Evolutionary conservation across 1,139 yeast genomes (phyloP).

Genomic region (Wickerhamomyces sp.): DNA sequence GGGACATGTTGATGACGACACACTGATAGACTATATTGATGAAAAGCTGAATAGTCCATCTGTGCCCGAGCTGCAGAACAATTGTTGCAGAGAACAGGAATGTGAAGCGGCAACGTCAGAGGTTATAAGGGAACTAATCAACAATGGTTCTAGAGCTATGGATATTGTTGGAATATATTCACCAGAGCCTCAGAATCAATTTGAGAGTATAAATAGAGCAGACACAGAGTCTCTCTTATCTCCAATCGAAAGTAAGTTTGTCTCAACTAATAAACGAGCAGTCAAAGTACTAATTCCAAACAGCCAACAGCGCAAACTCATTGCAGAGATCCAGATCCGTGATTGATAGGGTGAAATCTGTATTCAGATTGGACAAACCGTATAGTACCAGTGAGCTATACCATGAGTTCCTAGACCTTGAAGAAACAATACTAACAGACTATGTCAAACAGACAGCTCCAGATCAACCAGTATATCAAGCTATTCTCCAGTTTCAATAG

Average conservation of each 20-base stretch:
- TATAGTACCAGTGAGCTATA: background rate
- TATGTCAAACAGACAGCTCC: background rate
- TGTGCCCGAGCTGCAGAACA: background rate
- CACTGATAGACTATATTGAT: background rate
- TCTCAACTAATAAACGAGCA: too few relatives aligned
- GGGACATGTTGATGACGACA: background rate
- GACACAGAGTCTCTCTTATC: background rate
- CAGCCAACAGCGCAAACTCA: background rate
- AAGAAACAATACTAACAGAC: background rate
- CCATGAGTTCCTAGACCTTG: background rate
- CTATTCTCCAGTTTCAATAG: slow-evolving; percentile 19
- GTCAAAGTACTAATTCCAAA: background rate
- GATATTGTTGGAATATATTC: slow-evolving; percentile 2
- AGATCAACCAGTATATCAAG: slow-evolving; percentile 15
- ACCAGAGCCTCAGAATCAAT: background rate
- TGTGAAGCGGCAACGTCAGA: background rate
- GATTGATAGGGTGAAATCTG: slow-evolving; percentile 9
- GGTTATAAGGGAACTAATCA: background rate
- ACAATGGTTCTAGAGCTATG: background rate
- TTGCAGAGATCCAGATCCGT: slow-evolving; percentile 9
- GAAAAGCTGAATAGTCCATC: too few relatives aligned
- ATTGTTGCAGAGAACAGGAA: too few relatives aligned
- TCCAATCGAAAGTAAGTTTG: slow-evolving; percentile 1
- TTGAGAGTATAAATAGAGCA: background rate
- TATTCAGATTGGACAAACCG: slow-evolving; percentile 5